A percentile compares a stretch with the other conserved stretches of the same genome.
Evolutionary conservation across 2,329 filamentous ascomycete species (phyloP).

Genomic region (Curvularia hawaiiensis): DNA sequence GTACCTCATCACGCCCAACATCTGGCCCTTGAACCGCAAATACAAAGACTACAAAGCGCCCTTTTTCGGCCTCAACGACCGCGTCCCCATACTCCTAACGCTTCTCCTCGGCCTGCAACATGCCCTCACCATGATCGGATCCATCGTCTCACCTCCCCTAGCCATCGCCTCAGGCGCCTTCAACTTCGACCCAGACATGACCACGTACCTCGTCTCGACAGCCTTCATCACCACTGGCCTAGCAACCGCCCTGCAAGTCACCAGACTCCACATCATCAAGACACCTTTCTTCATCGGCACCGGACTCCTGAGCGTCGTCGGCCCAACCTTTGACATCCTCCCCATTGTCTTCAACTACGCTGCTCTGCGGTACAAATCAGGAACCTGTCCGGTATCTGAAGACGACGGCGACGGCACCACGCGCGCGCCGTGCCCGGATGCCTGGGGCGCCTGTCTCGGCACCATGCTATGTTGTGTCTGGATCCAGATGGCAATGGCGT

Average conservation of each 20-base stretch:
- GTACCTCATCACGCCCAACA: slow-evolving; percentile 32
- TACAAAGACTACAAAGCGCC: slow-evolving; percentile 34
- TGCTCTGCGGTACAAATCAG: slow-evolving; percentile 30
- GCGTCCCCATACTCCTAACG: slow-evolving; percentile 33
- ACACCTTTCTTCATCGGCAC: slow-evolving; percentile 39
- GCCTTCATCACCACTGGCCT: slow-evolving; percentile 39
- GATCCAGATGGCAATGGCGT: slow-evolving; percentile 31
- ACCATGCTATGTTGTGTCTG: slow-evolving; percentile 53
- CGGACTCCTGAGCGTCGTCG: slow-evolving; percentile 33
- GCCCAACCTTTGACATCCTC: slow-evolving; percentile 38
- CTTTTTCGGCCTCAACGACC: slow-evolving; percentile 36
- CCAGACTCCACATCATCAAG: slow-evolving; percentile 30
- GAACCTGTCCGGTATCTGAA: slow-evolving; percentile 24
- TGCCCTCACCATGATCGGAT: slow-evolving; percentile 35
- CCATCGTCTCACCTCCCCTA: slow-evolving; percentile 37
- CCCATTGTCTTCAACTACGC: slow-evolving; percentile 37
- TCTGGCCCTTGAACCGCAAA: slow-evolving; percentile 31
- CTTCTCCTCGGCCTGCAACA: slow-evolving; percentile 39
- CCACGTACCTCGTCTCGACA: slow-evolving; percentile 34
- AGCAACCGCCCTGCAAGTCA: slow-evolving; percentile 36
- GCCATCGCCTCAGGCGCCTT: slow-evolving; percentile 38
- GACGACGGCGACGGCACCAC: no score
- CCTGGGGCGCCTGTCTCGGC: slow-evolving; percentile 35
- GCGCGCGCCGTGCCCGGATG: slow-evolving; percentile 27
- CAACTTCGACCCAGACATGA: slow-evolving; percentile 32